phyloP scores from a whole-genome alignment of 345 rosid genomes.

The Salix exigua region DNA sequence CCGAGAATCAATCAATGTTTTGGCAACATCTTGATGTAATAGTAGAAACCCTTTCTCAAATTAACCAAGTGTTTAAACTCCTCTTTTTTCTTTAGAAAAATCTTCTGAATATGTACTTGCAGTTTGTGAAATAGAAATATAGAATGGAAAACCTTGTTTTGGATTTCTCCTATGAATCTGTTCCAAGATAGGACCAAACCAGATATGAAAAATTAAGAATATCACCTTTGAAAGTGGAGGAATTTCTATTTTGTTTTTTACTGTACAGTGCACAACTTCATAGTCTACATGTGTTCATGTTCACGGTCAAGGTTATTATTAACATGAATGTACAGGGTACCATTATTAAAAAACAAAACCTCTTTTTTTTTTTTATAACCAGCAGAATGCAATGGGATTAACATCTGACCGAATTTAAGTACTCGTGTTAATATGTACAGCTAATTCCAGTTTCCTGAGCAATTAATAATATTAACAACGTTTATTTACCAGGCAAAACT shows the following conservation, averaged over 20 bases:
- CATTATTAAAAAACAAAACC: neutral
- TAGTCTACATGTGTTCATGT: neutral
- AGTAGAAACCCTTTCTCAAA: neutral
- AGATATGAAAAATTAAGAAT: too few relatives aligned
- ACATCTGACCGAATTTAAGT: neutral
- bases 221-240: too few relatives aligned
- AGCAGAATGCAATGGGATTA: neutral
- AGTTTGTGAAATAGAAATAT: neutral
- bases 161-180: neutral
- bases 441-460: neutral
- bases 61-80: neutral
- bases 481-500: neutral
- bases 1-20: too few relatives aligned
- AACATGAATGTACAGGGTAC: neutral
- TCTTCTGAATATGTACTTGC: neutral
- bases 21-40: too few relatives aligned
- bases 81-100: neutral
- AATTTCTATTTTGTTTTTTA: too few relatives aligned
- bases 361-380: neutral
- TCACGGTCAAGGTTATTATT: neutral
- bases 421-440: neutral
- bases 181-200: too few relatives aligned
- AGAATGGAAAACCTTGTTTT: neutral
- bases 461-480: neutral
- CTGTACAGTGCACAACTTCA: too few relatives aligned